phyloP scores from a whole-genome alignment of 2,329 filamentous ascomycete species.

The Mycosphaerelloides madeirae region DNA sequence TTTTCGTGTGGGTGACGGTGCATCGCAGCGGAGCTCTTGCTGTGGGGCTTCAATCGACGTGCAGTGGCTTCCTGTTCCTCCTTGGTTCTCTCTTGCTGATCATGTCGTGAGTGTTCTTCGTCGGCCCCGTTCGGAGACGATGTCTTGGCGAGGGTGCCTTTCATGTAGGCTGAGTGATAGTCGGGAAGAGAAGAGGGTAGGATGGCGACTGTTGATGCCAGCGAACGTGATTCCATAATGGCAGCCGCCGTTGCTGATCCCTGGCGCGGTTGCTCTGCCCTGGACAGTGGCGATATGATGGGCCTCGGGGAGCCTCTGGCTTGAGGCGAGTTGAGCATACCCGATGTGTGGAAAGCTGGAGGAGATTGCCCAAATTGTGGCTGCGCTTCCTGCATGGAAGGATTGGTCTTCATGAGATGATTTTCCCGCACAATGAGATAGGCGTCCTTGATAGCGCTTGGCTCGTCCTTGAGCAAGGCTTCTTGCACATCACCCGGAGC shows the following conservation, averaged over 20 bases:
- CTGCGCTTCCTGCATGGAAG: constrained; percentile 42
- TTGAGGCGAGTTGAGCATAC: constrained; percentile 5
- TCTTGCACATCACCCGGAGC: constrained; percentile 92
- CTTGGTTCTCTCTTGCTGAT: constrained; percentile 40
- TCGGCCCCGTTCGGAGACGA: constrained; percentile 22
- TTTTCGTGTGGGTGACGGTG: constrained; percentile 29
- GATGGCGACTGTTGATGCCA: constrained; percentile 77
- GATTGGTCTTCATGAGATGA: constrained; percentile 91
- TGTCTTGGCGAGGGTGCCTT: constrained; percentile 49
- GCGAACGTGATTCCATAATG: constrained; percentile 38
- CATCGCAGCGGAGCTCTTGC: constrained; percentile 50
- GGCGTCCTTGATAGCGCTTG: constrained; percentile 96
- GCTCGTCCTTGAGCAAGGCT: constrained; percentile 83
- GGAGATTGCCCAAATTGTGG: constrained; percentile 44
- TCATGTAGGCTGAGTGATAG: constrained; percentile 88
- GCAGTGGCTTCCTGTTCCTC: constrained; percentile 75
- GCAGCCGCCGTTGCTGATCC: constrained; percentile 39
- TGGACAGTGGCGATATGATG: constrained; percentile 25
- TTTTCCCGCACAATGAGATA: constrained; percentile 98
- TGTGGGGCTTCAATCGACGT: constrained; percentile 79
- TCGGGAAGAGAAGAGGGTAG: constrained; percentile 85
- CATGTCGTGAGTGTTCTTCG: constrained; percentile 34
- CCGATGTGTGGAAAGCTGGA: constrained; percentile 12
- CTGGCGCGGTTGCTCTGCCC: constrained; percentile 40
- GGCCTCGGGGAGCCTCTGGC: constrained; percentile 26